Evolutionary conservation across 371 early-diverging fungal genomes (phyloP).

Genomic region (Rhizopus delemar): DNA sequence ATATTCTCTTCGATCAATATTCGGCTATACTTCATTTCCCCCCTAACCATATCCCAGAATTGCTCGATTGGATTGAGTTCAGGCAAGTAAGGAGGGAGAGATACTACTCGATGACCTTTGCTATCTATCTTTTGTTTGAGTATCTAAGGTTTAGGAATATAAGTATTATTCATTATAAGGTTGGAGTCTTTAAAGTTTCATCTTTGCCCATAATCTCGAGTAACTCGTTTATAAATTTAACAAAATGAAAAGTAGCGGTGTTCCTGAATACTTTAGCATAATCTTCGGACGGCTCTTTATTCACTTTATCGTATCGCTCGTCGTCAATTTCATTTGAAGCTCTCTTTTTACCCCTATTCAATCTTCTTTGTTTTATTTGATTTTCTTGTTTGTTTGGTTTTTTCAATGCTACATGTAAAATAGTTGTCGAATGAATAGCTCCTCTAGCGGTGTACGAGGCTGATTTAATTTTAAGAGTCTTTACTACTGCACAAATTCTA

Average conservation of each 20-base stretch:
- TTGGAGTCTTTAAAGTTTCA: constrained; percentile 12
- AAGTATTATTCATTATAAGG: constrained; percentile 9
- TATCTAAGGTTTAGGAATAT: constrained; percentile 11
- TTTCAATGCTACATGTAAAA: constrained; percentile 10
- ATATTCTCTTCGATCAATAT: constrained; percentile 21
- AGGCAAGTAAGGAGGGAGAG: constrained; percentile 13
- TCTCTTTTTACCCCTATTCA: constrained; percentile 7
- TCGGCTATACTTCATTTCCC: constrained; percentile 8
- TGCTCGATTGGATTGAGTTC: constrained; percentile 17
- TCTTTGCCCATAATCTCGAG: constrained; percentile 17
- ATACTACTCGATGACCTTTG: constrained; percentile 12
- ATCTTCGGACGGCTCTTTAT: background rate
- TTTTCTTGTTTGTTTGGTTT: constrained; percentile 2
- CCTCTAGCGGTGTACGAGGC: constrained; percentile 14
- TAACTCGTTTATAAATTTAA: constrained; percentile 11
- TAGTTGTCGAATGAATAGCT: constrained; percentile 9
- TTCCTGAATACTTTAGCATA: constrained; percentile 4
- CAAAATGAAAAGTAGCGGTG: constrained; percentile 8
- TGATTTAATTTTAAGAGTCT: constrained; percentile 12
- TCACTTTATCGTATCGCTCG: too few relatives aligned
- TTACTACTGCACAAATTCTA: constrained; percentile 13
- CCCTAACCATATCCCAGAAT: constrained; percentile 12
- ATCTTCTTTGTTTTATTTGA: constrained; percentile 10
- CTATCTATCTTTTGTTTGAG: constrained; percentile 8
- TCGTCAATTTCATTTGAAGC: too few relatives aligned